Base-by-base conservation (phyloP, 208 protist species). In the Kentomonas sorsogonicus region DNA sequence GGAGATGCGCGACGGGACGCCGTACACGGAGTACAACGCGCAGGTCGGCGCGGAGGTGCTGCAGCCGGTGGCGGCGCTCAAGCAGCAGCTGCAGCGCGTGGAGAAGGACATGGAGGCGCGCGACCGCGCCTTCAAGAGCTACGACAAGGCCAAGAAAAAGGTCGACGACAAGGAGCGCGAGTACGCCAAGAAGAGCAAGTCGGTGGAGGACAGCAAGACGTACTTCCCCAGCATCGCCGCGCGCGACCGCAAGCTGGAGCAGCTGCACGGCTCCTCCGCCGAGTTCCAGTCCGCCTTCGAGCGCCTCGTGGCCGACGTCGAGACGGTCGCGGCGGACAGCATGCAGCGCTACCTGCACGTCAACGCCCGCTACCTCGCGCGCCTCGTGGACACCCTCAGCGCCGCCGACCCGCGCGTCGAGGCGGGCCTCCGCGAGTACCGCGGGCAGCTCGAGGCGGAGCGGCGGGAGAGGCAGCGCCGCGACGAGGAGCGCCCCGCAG, bases 1-100 rank as follows among this genome's bases (percentile, higher is more conserved):
- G 3, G 29, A 53, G 38, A 69, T 88, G 56, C 78, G 72, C 54
- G 70, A 83, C 29, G 76, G 80, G 16, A 23, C 53, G 2, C 59
- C 69, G 1, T 84, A 84, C 51, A 61, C 72, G 30, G 43, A 74
- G 22, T 88, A 88, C 70, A 82, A 82, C 63, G 64, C 62, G 11
- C 31, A 61, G 1, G 76, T 88, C 4, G 70, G 82, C 36, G 52
- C 76, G 40, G 80, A 84, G 50, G 76, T 84, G 27, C 48, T 73
- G 22, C 13, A 20, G 23, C 70, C 74, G 13, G 64, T 84, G 7
- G 51, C 70, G 27, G 36, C 57, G 46, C 53, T 84, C 16, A 61
- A 72, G 18, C 52, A 9, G 23, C 53, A 53, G 0, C 40, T 84
- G 16, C 73, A 74, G 41, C 52, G 41, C 0, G 39, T 70, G 11